Base-by-base conservation (phyloP, 1,284 basidiomycete genomes). In the Porodaedalea pini region DNA sequence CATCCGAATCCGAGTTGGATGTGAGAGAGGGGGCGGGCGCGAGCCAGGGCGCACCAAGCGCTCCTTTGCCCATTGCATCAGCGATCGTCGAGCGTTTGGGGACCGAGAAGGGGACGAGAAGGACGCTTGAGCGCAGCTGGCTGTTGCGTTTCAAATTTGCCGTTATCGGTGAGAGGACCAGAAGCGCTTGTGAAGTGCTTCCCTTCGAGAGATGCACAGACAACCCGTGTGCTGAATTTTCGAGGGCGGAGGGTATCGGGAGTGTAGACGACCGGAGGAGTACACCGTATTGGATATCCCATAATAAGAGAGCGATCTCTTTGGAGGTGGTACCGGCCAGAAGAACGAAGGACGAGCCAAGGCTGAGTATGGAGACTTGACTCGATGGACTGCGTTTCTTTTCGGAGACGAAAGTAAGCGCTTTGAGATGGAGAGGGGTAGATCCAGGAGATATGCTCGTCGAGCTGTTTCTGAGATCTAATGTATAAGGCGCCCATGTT, bases 231-330 rank as follows among this genome's bases (percentile, higher is more conserved):
- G 71, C 69, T 54, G 77, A 70, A 36, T 63, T 70, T 48, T 72
- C 68, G 7, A 82, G 63, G n/a, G 77, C 69, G 0, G 79, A 74
- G 0, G 88, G 85, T 3, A 82, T 67, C 0, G 82, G 66, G 47
- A 86, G 69, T 1, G 71, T 68, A 32, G 84, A 78, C 6, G 79
- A 77, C 0, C 82, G 73, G 21, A 90, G 74, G 17, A 89, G 70
- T 32, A 89, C 80, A 15, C 80, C 80, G 63, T 85, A 90, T 61
- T 83, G 82, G 17, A 89, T 70, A 64, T 90, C 88, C 86, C 88
- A 90, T 39, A 90, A 65, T 15, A 86, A 78, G 39, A 81, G 63
- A n/a, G 67, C 65, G 51, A 90, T 73, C 57, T 85, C 81, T 0
- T 70, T 56, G 0, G 71, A 64, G 10, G 77, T 70, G 40, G 78